Evolutionary conservation across 2,329 filamentous ascomycete genomes (phyloP), one percentile per base, ranked within the genome.

Genomic region (Penicillium sp.): DNA sequence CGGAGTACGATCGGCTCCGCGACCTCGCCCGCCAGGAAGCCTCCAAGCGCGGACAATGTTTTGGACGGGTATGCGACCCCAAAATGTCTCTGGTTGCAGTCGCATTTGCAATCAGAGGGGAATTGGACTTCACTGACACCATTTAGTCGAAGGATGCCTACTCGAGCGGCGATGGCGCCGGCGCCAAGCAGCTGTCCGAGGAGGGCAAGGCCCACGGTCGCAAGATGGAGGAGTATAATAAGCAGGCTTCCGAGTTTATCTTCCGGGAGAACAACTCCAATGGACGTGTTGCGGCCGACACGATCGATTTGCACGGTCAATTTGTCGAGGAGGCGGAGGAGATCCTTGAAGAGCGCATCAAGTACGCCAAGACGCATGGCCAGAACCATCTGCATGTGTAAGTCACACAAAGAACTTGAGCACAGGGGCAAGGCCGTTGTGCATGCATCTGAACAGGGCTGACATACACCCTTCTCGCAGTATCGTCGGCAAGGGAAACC

Each of bases 401-500:
- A 65, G 81, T 70, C 47, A 43, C 36, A 21, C 14, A 22, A 21
- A n/a, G 10, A 7, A 9, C 8, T 3, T 4, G 10, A 16, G 8
- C n/a, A 21, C 38, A 36, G 34, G 34, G 38, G 38, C 38, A 40
- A 5, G n/a, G 10, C 3, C 27, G 3, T 8, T 9, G n/a, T 36
- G 44, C n/a, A 4, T 14, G 13, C 2, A 11, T 10, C 4, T 29
- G 5, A n/a, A 36, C 13, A 10, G 14, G 14, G 24, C 40, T 50
- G 14, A 54, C 16, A 34, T 13, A 9, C 9, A 14, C 34, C 24
- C 13, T 21, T 14, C 5, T 4, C 36, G 44, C 55, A 84, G 81
- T 39, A 97, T 99, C 67, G 93, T 97, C 29, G 94, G 94, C 68
- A 96, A 93, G 75, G 94, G 94, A 3, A 94, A 95, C 72, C 94